These are phyloP conservation scores for Euryodendron excelsum DNA, from an alignment of 148 eudicot genomes.

Conservation along the genomic window DNA sequence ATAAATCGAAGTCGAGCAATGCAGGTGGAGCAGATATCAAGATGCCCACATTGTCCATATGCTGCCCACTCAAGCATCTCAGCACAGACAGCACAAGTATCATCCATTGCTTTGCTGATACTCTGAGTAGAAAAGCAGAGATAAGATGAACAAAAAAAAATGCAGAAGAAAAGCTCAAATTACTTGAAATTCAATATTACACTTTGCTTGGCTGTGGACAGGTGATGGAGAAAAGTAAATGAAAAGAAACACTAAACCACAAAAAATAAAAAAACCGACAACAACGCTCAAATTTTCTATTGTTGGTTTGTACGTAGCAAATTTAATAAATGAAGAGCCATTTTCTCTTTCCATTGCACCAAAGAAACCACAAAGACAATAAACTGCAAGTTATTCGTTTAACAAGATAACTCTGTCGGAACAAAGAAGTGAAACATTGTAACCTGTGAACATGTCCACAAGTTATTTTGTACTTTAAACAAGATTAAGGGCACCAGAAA, in stretches of 20 bases:
- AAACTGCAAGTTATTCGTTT: neutral
- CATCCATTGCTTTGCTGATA: conserved; percentile 48
- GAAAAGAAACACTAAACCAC: neutral
- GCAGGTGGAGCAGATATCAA: conserved; percentile 86
- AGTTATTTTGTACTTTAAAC: neutral
- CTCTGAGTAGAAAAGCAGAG: conserved; percentile 40
- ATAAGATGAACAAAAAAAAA: neutral
- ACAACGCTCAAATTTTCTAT: neutral
- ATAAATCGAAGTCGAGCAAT: conserved; percentile 87
- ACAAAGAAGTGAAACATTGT: neutral
- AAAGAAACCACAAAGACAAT: neutral
- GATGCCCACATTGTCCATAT: conserved; percentile 77
- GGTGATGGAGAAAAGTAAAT: neutral
- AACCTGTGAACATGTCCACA: neutral
- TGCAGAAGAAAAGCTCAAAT: neutral
- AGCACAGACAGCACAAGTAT: conserved; percentile 83
- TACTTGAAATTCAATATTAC: neutral
- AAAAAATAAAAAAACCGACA: too few species aligned
- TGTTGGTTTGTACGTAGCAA: neutral
- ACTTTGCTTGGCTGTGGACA: neutral
- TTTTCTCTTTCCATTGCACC: neutral
- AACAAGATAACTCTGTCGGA: neutral
- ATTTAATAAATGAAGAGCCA: neutral
- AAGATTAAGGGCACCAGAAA: neutral
- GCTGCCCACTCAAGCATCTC: conserved; percentile 86